These are phyloP conservation scores for Brettanomyces bruxellensis DNA, from an alignment of 805 yeast species.

Conservation along the genomic window DNA sequence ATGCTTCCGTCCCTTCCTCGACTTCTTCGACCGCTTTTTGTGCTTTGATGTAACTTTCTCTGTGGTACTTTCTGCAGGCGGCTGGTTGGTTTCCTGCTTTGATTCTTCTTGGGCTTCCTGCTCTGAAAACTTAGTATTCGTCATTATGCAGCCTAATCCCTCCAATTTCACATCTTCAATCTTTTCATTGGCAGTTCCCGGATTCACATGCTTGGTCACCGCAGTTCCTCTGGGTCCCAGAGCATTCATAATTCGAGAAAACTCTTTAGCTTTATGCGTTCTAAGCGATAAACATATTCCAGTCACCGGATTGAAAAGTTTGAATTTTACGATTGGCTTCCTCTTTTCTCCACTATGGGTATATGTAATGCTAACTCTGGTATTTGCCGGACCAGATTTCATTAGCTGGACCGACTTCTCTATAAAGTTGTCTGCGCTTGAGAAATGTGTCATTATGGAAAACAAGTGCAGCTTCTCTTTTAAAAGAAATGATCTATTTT, in stretches of 20 bases:
- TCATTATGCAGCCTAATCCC: slow-evolving; percentile 18
- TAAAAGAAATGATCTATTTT: no score
- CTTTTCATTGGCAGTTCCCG: neutral
- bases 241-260: slow-evolving; percentile 62
- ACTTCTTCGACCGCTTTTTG: slow-evolving; percentile 11
- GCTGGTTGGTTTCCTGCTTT: neutral
- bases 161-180: slow-evolving; percentile 13
- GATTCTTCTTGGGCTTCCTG: neutral
- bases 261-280: slow-evolving; percentile 60
- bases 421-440: slow-evolving; percentile 22
- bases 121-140: slow-evolving; percentile 8
- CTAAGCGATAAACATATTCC: slow-evolving; percentile 53
- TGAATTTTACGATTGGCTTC: slow-evolving; percentile 35
- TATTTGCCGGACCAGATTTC: slow-evolving; percentile 20
- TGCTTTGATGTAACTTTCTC: slow-evolving; percentile 1
- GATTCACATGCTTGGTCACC: slow-evolving; percentile 15
- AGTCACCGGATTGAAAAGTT: slow-evolving; percentile 54
- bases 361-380: slow-evolving; percentile 25
- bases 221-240: slow-evolving; percentile 57
- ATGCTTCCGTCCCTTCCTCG: slow-evolving; percentile 15
- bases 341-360: slow-evolving; percentile 18
- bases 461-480: no score
- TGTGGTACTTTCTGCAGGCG: neutral
- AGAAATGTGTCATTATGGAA: no score
- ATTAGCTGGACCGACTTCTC: slow-evolving; percentile 20